Percentiles rank a stretch among this genome's conserved stretches.
Evolutionary conservation across 768 basidiomycete genomes (phyloP).

Genomic region (Lentinus brumalis): DNA sequence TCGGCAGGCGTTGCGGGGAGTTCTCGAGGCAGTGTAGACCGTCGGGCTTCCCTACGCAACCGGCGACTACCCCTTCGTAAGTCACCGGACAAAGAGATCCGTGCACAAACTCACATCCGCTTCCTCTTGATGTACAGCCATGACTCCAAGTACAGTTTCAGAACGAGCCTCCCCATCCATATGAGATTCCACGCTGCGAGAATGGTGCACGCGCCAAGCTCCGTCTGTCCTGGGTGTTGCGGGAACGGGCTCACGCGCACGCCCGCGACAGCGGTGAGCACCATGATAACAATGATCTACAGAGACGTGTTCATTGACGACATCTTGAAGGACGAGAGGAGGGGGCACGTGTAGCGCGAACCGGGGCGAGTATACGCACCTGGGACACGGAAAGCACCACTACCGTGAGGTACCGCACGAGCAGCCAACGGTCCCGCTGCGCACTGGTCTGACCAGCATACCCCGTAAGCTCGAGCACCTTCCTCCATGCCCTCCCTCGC

Average conservation of each 20-base stretch:
- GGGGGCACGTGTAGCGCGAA: background rate
- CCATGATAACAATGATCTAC: constrained; percentile 5
- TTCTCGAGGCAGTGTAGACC: background rate
- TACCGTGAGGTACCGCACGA: background rate
- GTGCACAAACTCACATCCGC: background rate
- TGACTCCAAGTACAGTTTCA: constrained; percentile 2
- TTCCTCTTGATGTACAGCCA: background rate
- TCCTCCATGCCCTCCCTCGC: background rate
- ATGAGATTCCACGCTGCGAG: constrained; percentile 11
- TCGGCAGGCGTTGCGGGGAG: too few relatives aligned
- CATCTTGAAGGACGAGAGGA: background rate
- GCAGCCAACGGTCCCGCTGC: background rate
- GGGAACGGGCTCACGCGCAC: constrained; percentile 5
- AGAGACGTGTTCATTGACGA: background rate
- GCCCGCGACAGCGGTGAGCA: background rate
- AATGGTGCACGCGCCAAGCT: constrained; percentile 8
- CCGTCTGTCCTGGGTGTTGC: background rate
- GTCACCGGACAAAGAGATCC: background rate
- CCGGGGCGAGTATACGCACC: background rate
- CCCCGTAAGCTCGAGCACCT: background rate
- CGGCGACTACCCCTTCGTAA: background rate
- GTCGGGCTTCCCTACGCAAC: background rate
- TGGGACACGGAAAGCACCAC: background rate
- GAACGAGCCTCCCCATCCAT: constrained; percentile 10
- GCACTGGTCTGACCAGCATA: background rate